Conservation (phyloP, 176 grass and related monocot genomes). For the Oryza australiensis region DNA sequence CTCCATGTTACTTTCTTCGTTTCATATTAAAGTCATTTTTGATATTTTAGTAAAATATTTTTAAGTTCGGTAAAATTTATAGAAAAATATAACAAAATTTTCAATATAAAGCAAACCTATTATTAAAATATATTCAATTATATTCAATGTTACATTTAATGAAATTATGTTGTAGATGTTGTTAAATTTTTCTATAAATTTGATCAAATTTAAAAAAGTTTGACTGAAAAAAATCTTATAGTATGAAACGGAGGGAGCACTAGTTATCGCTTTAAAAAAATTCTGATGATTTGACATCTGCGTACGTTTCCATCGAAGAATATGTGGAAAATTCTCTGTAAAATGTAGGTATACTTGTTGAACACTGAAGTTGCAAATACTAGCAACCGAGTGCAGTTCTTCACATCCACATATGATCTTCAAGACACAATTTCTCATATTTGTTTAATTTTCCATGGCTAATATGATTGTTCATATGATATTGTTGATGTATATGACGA, state of each 20-base stretch:
- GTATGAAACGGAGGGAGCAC: no score
- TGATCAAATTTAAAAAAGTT: no score
- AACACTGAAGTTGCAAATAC: background rate
- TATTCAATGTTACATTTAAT: no score
- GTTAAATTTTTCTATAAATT: no score
- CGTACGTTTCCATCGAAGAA: background rate
- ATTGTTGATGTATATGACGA: background rate
- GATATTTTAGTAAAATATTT: no score
- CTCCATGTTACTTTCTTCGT: background rate
- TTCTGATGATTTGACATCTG: background rate
- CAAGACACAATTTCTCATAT: background rate
- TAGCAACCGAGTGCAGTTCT: background rate
- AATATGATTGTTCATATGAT: background rate
- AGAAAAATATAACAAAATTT: no score
- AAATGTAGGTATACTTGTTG: background rate
- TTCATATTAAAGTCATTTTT: no score
- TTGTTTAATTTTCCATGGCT: background rate
- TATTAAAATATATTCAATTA: no score
- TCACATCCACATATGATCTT: background rate
- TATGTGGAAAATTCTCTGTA: background rate
- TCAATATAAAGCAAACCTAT: no score
- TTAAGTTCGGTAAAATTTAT: no score
- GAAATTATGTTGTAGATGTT: no score
- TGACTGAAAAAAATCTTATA: no score
- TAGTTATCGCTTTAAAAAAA: background rate